Evolutionary conservation across 2,329 filamentous ascomycete genomes (phyloP), one percentile per base, ranked within the genome.

Genomic region (Hypomyces perniciosus): DNA sequence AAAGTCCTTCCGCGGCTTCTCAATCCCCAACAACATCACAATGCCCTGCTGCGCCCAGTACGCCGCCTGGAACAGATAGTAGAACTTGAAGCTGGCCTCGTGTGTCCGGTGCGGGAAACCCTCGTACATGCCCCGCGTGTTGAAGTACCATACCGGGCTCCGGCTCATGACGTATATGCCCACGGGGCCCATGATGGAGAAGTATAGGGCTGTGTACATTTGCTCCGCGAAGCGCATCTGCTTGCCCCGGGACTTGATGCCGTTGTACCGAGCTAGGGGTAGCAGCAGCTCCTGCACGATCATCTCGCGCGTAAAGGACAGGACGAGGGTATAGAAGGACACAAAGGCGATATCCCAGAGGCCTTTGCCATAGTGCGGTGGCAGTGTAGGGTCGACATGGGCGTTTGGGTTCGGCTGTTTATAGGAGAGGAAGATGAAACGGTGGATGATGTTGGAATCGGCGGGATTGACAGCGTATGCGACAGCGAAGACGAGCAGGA

Each of bases 11-110:
- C 91, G 76, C 29, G 86, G 90, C 75, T 93, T 93, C 76, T 96
- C 91, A 67, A 95, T 78, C 67, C 88, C 86, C 44, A 96, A 74
- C 54, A 93, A 62, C 55, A 96, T 73, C 12, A 96, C 91, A 59
- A 96, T 86, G 38, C 86, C 86, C 73, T 96, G 91, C 75, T 96
- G 90, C 3, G 87, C 83, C 91, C 91, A 96, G 76, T 95, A 96
- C 55, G 86, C 86, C 34, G 89, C 91, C 71, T 96, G 85, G 60
- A 96, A 86, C 52, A 96, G 77, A 67, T 96, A 96, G 72, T 96
- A 96, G 51, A 91, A 89, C 75, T 96, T 96, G 80, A 96, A 90
- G 33, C 79, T 61, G 50, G 76, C 87, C 56, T 86, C 84, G 64
- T 93, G 89, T 28, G 86, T 84, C 61, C 80, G 78, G 69, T 96